Evolutionary conservation across 345 rosid species (phyloP).

Genomic region (Eucalyptus curtisii): DNA sequence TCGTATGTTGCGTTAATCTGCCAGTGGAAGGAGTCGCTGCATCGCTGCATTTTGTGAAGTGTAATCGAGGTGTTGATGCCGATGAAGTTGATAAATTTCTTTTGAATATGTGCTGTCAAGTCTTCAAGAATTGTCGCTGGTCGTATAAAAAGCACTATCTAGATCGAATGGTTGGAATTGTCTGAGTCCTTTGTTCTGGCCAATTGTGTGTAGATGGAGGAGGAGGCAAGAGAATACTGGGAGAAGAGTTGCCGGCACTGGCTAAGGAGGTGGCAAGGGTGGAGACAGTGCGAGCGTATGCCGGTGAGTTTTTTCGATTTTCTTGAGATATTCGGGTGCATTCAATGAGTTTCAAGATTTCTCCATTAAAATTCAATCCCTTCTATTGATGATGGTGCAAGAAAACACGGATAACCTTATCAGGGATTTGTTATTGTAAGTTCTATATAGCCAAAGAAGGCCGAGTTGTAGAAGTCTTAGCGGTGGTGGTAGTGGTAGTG

Average conservation of each 20-base stretch:
- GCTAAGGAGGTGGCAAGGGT: slow-evolving; percentile 90
- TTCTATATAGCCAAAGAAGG: background rate
- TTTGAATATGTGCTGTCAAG: background rate
- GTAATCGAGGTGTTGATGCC: background rate
- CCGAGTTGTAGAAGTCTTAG: background rate
- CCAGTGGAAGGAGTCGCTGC: background rate
- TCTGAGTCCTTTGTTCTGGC: background rate
- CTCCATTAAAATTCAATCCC: background rate
- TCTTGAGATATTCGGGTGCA: background rate
- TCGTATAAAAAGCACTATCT: background rate
- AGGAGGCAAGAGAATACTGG: slow-evolving; percentile 22
- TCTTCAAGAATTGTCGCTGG: background rate
- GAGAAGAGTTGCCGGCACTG: slow-evolving; percentile 65
- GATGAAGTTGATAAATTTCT: background rate
- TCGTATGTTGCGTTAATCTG: background rate
- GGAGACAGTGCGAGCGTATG: slow-evolving; percentile 73
- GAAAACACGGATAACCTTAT: background rate
- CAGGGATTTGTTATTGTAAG: background rate
- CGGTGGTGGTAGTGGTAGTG: no score
- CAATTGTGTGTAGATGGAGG: slow-evolving; percentile 20
- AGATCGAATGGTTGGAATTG: background rate
- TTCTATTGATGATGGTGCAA: background rate
- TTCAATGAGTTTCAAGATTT: background rate
- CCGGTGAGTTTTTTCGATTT: slow-evolving; percentile 34
- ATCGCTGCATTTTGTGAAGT: background rate